Evolutionary conservation across 176 grass and related monocot genomes (phyloP).

Genomic region (Hordeum marinum): DNA sequence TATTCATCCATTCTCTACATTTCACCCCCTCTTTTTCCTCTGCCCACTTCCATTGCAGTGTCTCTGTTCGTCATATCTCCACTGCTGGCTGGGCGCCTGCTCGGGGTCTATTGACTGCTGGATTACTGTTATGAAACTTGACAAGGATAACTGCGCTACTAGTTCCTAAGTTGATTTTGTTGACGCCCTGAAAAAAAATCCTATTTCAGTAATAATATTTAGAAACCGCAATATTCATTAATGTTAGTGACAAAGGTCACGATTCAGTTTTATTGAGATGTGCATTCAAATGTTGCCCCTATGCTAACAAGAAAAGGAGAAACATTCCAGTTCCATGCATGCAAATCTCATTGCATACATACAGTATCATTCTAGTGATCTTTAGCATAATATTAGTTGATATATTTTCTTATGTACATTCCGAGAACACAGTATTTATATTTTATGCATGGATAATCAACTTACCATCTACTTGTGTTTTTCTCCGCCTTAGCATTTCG

Average conservation of each 20-base stretch:
- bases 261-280: not conserved
- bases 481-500: conserved; percentile 61
- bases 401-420: not conserved
- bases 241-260: not conserved
- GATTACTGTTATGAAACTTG: not conserved
- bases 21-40: not conserved
- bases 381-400: not conserved
- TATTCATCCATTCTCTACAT: not conserved
- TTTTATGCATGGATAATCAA: not conserved
- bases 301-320: not conserved
- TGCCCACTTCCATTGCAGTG: not conserved
- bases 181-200: not conserved
- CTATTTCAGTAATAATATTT: not conserved
- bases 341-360: not conserved
- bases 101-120: not conserved
- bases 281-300: not conserved
- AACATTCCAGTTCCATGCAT: not conserved
- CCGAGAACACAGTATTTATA: not conserved
- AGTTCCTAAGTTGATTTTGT: not conserved
- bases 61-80: not conserved
- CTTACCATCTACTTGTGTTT: conserved; percentile 17
- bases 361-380: not conserved
- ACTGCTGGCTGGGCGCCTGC: not conserved
- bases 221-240: not conserved
- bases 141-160: not conserved